phyloP scores from a whole-genome alignment of 2,329 filamentous ascomycete species.

The Phoma herbarum region DNA sequence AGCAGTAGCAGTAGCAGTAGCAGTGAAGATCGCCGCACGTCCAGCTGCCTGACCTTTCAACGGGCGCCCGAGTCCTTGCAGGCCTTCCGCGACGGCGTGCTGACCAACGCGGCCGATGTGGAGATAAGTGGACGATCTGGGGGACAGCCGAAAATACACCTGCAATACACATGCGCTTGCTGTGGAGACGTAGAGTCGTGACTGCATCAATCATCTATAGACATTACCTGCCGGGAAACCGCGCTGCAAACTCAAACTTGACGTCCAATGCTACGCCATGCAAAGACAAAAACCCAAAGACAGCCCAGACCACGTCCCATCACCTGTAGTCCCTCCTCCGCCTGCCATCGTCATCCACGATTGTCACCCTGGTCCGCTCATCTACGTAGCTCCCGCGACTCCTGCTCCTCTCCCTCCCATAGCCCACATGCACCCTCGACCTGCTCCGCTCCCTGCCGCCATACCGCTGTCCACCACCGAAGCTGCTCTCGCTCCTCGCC shows the following conservation, averaged over 20 bases:
- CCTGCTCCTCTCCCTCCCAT: constrained; percentile 17
- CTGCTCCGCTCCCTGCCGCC: constrained; percentile 38
- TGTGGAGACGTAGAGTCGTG: constrained; percentile 1
- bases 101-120: constrained; percentile 22
- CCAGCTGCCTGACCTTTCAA: constrained; percentile 19
- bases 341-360: constrained; percentile 36
- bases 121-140: constrained; percentile 16
- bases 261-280: constrained; percentile 2
- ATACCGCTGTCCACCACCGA: constrained; percentile 37
- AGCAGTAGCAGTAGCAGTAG: not conserved
- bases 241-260: not conserved
- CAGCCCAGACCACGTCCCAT: not conserved
- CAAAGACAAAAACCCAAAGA: not conserved
- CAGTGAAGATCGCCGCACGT: not conserved
- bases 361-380: constrained; percentile 45
- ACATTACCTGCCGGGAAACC: constrained; percentile 9
- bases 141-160: constrained; percentile 17
- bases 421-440: constrained; percentile 40
- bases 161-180: too few species aligned
- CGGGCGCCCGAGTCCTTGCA: constrained; percentile 17
- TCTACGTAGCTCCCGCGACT: constrained; percentile 34
- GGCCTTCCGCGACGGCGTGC: constrained; percentile 26
- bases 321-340: constrained; percentile 33
- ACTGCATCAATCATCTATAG: constrained; percentile 8
- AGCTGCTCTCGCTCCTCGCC: constrained; percentile 43